Base-by-base conservation (phyloP, 2,329 filamentous ascomycete species). In the Paecilomyces fulvus region DNA sequence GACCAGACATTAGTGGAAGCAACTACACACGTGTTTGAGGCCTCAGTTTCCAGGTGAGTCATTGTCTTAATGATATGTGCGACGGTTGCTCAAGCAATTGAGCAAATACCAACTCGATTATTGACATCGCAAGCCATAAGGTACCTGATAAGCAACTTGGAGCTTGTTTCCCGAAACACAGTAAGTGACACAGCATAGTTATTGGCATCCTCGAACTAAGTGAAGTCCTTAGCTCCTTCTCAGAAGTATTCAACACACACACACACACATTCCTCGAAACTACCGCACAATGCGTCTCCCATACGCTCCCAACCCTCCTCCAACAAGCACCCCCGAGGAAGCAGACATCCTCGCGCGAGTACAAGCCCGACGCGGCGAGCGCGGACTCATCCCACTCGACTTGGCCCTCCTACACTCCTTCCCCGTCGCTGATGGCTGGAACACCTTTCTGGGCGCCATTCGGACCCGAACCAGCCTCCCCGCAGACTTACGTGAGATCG, bases 401-500 rank as follows among this genome's bases (percentile, higher is more conserved):
- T 75, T 77, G 23, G 74, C 80, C 1, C 72, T 83, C 6, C 71
- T 83, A 2, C 80, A 83, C 63, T 77, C 80, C 3, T 80, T 79
- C 48, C 77, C 79, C 2, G 74, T 83, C 12, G 75, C 80, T 48
- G 79, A 83, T 64, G 81, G 81, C 55, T 84, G 81, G 79, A 83
- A 83, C 65, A 73, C 76, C 20, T 83, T 83, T 62, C 73, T 83
- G 30, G 79, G 79, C 48, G 73, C 80, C 37, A 80, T 84, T 49
- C 78, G 81, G 49, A 81, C 78, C 1, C 69, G 73, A 56, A 83
- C 79, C 5, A 77, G 74, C 11, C 71, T 83, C 2, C 66, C 78
- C 2, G 69, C 73, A 2, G 67, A 74, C 31, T 65, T 90, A 54
- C 84, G 88, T 62, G 90, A 95, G 76, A 78, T 92, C 17, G 86